These are phyloP conservation scores for Colletotrichum tamarilloi DNA, from an alignment of 2,329 filamentous ascomycete species.

Conservation along the genomic window DNA sequence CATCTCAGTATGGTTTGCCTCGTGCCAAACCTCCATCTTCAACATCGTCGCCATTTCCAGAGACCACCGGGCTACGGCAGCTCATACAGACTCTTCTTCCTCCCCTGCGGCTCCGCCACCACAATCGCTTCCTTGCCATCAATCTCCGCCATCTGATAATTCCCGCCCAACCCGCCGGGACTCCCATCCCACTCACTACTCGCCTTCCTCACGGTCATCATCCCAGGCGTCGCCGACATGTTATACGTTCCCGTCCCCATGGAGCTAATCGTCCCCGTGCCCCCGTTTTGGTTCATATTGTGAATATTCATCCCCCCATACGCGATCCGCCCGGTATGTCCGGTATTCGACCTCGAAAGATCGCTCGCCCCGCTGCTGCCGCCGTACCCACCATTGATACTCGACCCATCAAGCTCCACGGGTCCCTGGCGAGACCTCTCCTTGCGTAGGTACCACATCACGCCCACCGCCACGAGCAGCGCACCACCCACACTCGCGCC, in stretches of 20 bases:
- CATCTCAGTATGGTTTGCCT: background rate
- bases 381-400: background rate
- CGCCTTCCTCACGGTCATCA: background rate
- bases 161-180: constrained; percentile 8
- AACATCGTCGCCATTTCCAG: background rate
- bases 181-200: constrained; percentile 28
- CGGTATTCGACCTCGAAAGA: constrained; percentile 3
- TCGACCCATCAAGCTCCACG: constrained; percentile 14
- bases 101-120: constrained; percentile 1
- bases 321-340: constrained; percentile 9
- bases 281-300: constrained; percentile 8
- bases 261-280: constrained; percentile 25
- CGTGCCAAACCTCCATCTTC: background rate
- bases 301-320: constrained; percentile 19
- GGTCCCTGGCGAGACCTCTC: constrained; percentile 12
- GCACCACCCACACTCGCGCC: constrained; percentile 26
- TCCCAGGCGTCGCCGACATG: background rate
- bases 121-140: constrained; percentile 28
- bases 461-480: constrained; percentile 24
- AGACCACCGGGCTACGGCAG: constrained; percentile 1
- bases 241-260: constrained; percentile 28
- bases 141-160: constrained; percentile 31
- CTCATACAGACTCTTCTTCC: constrained; percentile 31
- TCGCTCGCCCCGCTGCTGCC: background rate
- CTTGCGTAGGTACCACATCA: constrained; percentile 27